Evolutionary conservation across 2,329 filamentous ascomycete genomes (phyloP).

Genomic region (Grosmannia clavigera): DNA sequence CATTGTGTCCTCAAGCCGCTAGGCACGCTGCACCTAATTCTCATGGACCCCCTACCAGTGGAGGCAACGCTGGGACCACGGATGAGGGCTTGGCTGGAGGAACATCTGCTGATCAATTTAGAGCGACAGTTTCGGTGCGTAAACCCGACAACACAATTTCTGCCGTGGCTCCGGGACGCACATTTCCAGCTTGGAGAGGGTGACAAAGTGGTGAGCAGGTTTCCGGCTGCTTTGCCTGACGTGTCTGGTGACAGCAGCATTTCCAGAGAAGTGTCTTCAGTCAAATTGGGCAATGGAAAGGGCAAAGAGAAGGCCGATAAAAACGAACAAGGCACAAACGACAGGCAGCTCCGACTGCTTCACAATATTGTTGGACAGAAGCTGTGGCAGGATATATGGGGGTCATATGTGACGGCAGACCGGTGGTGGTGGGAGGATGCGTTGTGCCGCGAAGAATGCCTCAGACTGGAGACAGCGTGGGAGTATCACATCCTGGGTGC

Average conservation of each 20-base stretch:
- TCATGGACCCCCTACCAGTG: conserved; percentile 51
- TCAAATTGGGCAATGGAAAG: neutral
- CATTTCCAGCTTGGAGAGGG: conserved; percentile 36
- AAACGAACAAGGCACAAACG: neutral
- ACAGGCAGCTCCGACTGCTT: conserved; percentile 22
- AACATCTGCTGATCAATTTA: conserved; percentile 46
- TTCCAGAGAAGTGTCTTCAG: neutral
- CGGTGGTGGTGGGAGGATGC: conserved; percentile 53
- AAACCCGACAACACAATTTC: conserved; percentile 45
- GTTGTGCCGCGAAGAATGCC: conserved; percentile 41
- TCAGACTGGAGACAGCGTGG: conserved; percentile 41
- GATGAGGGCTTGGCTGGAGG: conserved; percentile 49
- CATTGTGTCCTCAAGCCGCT: conserved; percentile 40
- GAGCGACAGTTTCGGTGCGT: conserved; percentile 46
- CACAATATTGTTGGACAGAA: conserved; percentile 40
- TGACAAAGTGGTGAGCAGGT: conserved; percentile 33
- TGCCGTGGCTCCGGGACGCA: conserved; percentile 44
- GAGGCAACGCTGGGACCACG: conserved; percentile 42
- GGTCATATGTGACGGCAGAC: conserved; percentile 32
- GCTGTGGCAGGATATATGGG: conserved; percentile 52
- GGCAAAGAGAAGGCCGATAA: neutral
- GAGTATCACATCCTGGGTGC: conserved; percentile 46
- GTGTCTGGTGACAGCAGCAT: neutral
- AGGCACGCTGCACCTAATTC: conserved; percentile 44
- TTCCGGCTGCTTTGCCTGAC: conserved; percentile 28